phyloP scores from a whole-genome alignment of 2,329 filamentous ascomycete genomes.

The Graphilbum sp. region DNA sequence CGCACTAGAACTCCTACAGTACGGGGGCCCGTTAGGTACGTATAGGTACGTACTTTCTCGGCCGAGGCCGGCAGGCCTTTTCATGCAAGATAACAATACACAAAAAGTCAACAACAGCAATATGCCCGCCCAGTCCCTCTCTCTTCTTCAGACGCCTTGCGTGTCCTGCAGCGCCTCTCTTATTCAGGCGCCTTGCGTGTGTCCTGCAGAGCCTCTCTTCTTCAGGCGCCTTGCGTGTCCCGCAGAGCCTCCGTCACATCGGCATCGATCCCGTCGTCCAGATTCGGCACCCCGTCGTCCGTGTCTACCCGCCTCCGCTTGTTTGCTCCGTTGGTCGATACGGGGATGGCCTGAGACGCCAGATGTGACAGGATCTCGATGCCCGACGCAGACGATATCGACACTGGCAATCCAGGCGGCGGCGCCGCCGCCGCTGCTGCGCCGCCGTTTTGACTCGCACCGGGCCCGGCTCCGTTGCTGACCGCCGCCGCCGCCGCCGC shows the following conservation, averaged over 20 bases:
- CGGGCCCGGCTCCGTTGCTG: not conserved
- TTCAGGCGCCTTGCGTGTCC: not conserved
- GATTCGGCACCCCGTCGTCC: slow-evolving; percentile 33
- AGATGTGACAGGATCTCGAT: slow-evolving; percentile 24
- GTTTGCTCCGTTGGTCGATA: slow-evolving; percentile 35
- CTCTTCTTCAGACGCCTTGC: not conserved
- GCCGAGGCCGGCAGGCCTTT: too few relatives aligned
- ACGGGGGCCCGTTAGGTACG: too few relatives aligned
- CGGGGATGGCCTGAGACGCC: slow-evolving; percentile 27
- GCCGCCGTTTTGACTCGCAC: not conserved
- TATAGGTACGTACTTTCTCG: too few relatives aligned
- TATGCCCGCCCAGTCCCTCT: not conserved
- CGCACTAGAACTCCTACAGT: too few relatives aligned
- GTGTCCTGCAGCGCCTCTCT: too few relatives aligned
- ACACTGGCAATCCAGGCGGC: too few relatives aligned
- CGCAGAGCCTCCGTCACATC: slow-evolving; percentile 39
- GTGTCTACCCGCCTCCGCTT: slow-evolving; percentile 38
- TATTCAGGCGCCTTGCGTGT: not conserved
- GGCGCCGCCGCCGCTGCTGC: not conserved
- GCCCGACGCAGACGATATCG: slow-evolving; percentile 14
- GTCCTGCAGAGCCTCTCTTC: slow-evolving; percentile 19
- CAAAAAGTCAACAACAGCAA: not conserved
- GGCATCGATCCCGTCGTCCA: slow-evolving; percentile 39
- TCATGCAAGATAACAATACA: not conserved
- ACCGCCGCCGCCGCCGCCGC: not conserved